Evolutionary conservation across 176 grass and related monocot species (phyloP).

Genomic region (Aegilops bicornis): DNA sequence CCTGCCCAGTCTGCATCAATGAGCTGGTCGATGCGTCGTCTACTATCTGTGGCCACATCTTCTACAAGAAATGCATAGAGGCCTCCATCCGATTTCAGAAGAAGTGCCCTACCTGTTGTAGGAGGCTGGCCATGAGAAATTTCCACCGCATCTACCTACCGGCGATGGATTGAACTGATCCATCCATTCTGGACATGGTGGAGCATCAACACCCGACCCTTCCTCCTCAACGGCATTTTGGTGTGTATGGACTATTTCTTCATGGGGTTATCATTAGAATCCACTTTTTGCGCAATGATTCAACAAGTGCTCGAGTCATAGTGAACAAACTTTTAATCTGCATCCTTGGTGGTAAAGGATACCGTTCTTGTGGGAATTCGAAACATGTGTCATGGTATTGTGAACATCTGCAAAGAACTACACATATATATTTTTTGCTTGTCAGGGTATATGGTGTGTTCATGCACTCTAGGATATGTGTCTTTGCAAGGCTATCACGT

Average conservation of each 20-base stretch:
- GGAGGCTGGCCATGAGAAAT: constrained; percentile 35
- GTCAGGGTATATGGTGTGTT: neutral
- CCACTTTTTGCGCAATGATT: neutral
- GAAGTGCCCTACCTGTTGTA: constrained; percentile 77
- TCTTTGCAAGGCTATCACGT: neutral
- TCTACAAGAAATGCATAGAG: constrained; percentile 70
- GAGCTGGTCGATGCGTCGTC: constrained; percentile 49
- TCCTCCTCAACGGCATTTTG: neutral
- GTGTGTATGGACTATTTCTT: neutral
- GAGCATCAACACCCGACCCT: neutral
- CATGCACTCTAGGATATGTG: neutral
- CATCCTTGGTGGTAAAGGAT: neutral
- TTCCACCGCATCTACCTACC: constrained; percentile 78
- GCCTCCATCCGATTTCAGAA: constrained; percentile 57
- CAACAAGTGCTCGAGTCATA: neutral
- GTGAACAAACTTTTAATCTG: neutral
- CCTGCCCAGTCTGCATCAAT: constrained; percentile 67
- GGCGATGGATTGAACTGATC: constrained; percentile 25
- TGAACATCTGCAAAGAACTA: neutral
- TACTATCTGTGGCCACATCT: constrained; percentile 79
- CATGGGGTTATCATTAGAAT: constrained; percentile 9
- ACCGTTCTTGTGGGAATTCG: neutral
- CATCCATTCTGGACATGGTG: neutral
- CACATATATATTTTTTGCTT: neutral
- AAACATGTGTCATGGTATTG: neutral